Conservation (phyloP, 768 basidiomycete genomes). For the Trametes villosa region DNA sequence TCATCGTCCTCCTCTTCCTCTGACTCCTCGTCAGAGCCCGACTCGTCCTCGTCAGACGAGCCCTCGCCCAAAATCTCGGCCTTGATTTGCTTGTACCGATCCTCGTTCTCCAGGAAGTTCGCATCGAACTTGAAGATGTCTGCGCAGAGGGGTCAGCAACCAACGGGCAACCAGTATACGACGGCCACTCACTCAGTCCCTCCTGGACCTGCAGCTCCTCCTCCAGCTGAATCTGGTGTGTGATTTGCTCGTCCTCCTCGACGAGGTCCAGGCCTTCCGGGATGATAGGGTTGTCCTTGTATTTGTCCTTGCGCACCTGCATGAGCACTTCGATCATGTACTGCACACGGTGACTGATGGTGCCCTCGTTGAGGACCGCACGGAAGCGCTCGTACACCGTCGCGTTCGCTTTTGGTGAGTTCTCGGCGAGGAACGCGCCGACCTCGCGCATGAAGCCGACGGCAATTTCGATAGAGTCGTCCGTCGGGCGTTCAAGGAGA, state of each 20-base stretch:
- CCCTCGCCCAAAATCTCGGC: slow-evolving; percentile 92
- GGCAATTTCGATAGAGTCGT: slow-evolving; percentile 98
- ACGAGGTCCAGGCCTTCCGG: slow-evolving; percentile 96
- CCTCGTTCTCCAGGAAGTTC: slow-evolving; percentile 87
- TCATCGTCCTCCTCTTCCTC: slow-evolving; percentile 65
- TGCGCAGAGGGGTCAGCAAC: slow-evolving; percentile 34
- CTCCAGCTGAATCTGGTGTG: slow-evolving; percentile 86
- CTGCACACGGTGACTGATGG: slow-evolving; percentile 94
- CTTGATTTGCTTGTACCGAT: slow-evolving; percentile 91
- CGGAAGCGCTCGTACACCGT: slow-evolving; percentile 96
- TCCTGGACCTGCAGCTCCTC: slow-evolving; percentile 95
- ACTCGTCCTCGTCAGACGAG: slow-evolving; percentile 72
- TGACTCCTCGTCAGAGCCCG: slow-evolving; percentile 48
- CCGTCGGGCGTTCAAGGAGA: slow-evolving; percentile 93
- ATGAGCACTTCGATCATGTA: slow-evolving; percentile 99
- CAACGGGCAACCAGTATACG: neutral
- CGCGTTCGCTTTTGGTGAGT: slow-evolving; percentile 94
- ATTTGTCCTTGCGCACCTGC: slow-evolving; percentile 99
- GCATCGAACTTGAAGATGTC: slow-evolving; percentile 97
- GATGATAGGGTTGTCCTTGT: slow-evolving; percentile 96
- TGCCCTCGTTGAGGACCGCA: slow-evolving; percentile 92
- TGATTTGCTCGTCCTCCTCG: slow-evolving; percentile 97
- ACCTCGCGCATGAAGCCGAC: slow-evolving; percentile 98
- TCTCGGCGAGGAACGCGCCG: slow-evolving; percentile 91
- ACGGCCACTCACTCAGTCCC: slow-evolving; percentile 74